phyloP scores from a whole-genome alignment of 202 grass and related monocot genomes.

The Miscanthus sacchariflorus region DNA sequence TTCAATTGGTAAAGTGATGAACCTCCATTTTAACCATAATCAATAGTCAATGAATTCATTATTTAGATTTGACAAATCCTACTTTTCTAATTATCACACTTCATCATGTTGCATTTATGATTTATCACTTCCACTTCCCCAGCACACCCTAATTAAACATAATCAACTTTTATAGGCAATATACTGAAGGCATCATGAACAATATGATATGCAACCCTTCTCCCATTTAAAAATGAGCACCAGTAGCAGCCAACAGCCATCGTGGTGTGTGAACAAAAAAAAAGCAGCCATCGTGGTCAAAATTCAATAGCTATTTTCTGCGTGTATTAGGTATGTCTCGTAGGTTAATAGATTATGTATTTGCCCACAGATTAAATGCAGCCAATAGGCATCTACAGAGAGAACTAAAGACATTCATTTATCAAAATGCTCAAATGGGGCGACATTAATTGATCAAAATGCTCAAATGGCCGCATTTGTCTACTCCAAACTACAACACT shows the following conservation, averaged over 20 bases:
- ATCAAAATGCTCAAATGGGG: background rate
- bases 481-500: background rate
- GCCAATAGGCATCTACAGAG: background rate
- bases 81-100: background rate
- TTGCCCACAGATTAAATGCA: background rate
- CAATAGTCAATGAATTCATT: background rate
- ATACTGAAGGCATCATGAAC: background rate
- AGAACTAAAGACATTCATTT: background rate
- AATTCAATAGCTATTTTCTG: background rate
- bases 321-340: background rate
- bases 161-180: background rate
- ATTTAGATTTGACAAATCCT: constrained; percentile 10
- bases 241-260: background rate
- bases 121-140: background rate
- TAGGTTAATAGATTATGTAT: background rate
- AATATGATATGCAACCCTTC: background rate
- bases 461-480: background rate
- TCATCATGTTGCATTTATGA: background rate
- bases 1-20: background rate
- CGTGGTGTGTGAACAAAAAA: background rate
- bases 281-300: background rate
- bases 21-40: background rate
- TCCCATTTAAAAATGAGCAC: background rate
- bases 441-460: background rate
- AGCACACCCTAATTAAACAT: background rate